phyloP scores from a whole-genome alignment of 768 basidiomycete species.

The Boletellus sp. region DNA sequence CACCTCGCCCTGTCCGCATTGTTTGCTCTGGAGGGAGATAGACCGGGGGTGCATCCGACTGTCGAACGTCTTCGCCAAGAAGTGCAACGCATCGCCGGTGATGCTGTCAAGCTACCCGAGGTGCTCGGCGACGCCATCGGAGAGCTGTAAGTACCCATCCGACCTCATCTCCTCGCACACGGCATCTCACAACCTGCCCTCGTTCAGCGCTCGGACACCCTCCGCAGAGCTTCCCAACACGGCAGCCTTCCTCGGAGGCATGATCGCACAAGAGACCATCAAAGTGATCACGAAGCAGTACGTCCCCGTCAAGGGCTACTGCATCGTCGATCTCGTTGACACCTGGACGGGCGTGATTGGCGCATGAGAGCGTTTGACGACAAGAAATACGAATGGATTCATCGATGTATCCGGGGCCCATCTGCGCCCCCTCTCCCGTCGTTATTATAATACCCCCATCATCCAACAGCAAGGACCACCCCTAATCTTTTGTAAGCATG shows the following conservation, averaged over 20 bases:
- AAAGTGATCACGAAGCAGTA: slow-evolving; percentile 97
- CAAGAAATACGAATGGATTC: background rate
- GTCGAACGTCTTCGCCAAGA: slow-evolving; percentile 51
- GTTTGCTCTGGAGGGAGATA: slow-evolving; percentile 26
- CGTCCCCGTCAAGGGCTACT: slow-evolving; percentile 82
- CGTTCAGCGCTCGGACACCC: slow-evolving; percentile 65
- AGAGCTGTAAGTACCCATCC: slow-evolving; percentile 61
- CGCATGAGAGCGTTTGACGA: slow-evolving; percentile 7
- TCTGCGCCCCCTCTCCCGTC: too few relatives aligned
- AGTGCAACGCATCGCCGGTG: slow-evolving; percentile 49
- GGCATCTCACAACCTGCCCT: background rate
- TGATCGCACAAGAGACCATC: slow-evolving; percentile 95
- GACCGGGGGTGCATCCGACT: slow-evolving; percentile 37
- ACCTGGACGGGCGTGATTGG: slow-evolving; percentile 64
- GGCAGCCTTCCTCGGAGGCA: slow-evolving; percentile 88
- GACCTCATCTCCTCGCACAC: background rate
- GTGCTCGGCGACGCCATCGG: slow-evolving; percentile 60
- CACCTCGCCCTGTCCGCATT: slow-evolving; percentile 76
- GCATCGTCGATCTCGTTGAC: slow-evolving; percentile 80
- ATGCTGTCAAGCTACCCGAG: slow-evolving; percentile 48
- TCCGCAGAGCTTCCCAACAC: slow-evolving; percentile 88
- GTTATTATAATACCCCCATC: too few relatives aligned
- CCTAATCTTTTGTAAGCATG: too few relatives aligned
- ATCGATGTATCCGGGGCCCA: too few relatives aligned
- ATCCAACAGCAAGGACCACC: too few relatives aligned